These are phyloP conservation scores for Eucommia ulmoides DNA, from an alignment of 257 asterid species.

Conservation along the genomic window DNA sequence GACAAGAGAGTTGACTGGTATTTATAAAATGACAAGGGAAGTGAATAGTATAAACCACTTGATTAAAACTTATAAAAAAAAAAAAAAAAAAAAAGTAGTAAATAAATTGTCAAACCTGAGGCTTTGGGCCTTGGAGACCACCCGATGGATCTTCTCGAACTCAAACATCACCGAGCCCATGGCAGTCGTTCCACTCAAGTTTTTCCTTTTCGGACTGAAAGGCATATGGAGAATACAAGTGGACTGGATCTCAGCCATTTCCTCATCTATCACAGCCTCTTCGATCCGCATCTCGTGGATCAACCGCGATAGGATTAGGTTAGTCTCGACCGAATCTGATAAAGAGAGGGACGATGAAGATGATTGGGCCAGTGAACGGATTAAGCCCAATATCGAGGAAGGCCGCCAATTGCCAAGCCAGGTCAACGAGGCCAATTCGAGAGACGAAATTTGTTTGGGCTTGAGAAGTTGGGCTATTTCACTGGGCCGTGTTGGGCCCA, in stretches of 20 bases:
- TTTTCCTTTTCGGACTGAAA: too few species aligned
- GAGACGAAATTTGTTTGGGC: slow-evolving; percentile 59
- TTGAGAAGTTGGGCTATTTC: slow-evolving; percentile 45
- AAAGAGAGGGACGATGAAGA: slow-evolving; percentile 9
- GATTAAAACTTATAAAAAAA: too few species aligned
- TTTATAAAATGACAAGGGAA: too few species aligned
- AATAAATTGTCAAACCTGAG: slow-evolving; percentile 37
- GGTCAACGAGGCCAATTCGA: slow-evolving; percentile 47
- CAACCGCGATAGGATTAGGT: slow-evolving; percentile 38
- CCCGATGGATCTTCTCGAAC: slow-evolving; percentile 55
- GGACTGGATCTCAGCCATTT: slow-evolving; percentile 77
- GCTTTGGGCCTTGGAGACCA: slow-evolving; percentile 58
- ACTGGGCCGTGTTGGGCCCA: slow-evolving; percentile 33
- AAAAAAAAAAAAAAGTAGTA: not conserved
- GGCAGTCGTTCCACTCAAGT: slow-evolving; percentile 3
- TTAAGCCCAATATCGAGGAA: slow-evolving; percentile 52
- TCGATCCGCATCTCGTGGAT: slow-evolving; percentile 59
- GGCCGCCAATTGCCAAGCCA: slow-evolving; percentile 99
- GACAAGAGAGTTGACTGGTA: too few species aligned
- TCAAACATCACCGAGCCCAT: slow-evolving; percentile 26
- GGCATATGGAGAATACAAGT: slow-evolving; percentile 64
- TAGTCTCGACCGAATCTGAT: slow-evolving; percentile 30
- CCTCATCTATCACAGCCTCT: slow-evolving; percentile 82
- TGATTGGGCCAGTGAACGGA: slow-evolving; percentile 31
- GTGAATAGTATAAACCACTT: too few species aligned